A percentile compares a stretch with the other conserved stretches of the same genome.
Conservation (phyloP, 139 green algal genomes). For the Chlorella sp. region DNA sequence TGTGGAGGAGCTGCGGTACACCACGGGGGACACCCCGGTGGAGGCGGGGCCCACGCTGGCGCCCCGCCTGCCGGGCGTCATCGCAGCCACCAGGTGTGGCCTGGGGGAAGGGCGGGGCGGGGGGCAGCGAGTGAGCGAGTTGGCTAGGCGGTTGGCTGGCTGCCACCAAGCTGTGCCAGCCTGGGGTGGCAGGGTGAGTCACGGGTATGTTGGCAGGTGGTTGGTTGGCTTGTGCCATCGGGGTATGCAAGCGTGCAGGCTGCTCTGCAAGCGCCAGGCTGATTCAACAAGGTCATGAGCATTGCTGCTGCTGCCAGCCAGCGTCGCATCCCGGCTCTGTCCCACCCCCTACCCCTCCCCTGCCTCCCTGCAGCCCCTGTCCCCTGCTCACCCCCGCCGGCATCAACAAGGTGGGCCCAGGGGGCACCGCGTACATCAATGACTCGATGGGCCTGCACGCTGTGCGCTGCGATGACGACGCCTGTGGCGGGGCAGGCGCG, state of each 20-base stretch:
- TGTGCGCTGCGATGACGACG: conserved; percentile 32
- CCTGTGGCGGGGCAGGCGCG: neutral
- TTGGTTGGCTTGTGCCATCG: neutral
- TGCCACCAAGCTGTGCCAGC: too few relatives aligned
- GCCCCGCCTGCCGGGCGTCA: conserved; percentile 28
- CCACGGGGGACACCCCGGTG: neutral
- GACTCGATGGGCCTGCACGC: conserved; percentile 51
- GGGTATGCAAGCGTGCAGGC: neutral
- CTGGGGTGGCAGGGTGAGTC: too few relatives aligned
- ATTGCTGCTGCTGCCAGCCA: neutral
- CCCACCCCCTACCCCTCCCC: neutral
- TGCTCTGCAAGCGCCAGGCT: neutral
- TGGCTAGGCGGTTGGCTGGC: too few relatives aligned
- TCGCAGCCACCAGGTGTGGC: conserved; percentile 1
- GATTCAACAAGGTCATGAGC: neutral
- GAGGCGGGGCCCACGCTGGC: neutral
- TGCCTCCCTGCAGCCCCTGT: conserved; percentile 3
- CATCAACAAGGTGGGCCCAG: neutral
- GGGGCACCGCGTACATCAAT: conserved; percentile 54
- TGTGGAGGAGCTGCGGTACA: conserved; percentile 48
- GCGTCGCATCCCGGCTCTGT: neutral
- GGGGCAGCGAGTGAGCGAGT: too few relatives aligned
- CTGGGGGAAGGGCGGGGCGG: too few relatives aligned
- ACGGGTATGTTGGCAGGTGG: neutral
- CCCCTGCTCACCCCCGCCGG: neutral